Evolutionary conservation across 768 basidiomycete genomes (phyloP), one percentile per base, ranked within the genome.

Genomic region (Lactifluus echinatus): DNA sequence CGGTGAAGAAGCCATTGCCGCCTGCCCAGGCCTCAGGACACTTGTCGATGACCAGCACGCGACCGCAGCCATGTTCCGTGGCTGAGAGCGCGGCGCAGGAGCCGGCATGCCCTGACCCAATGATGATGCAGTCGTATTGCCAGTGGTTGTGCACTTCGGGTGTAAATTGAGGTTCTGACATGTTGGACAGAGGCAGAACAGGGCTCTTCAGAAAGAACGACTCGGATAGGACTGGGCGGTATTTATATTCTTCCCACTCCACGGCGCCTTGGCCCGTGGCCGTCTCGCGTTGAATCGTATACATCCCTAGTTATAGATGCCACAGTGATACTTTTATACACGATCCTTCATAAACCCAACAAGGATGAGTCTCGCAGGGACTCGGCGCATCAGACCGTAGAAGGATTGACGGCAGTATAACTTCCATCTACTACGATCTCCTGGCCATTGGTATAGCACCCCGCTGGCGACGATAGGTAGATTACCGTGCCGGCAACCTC

Each of bases 401-500:
- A 72, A 31, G 89, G 89, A 66, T 91, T 92, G 39, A 89, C 85
- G 14, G 84, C 77, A 1, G 80, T 53, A 66, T 79, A 88, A 0
- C 88, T 86, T 28, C 89, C 89, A 64, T 92, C 89, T 34, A 90
- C 77, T 17, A 82, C 71, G 42, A 92, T 76, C 66, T 90, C 85
- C 66, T 90, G 88, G 12, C 89, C 89, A 60, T 85, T 86, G 60
- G 79, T 80, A 66, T 88, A 91, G 28, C 75, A 81, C 33, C 86
- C 87, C 2, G 87, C 85, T 10, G 74, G 78, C 10, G 87, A 88
- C 7, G 79, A 84, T 5, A 92, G 77, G 67, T 87, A 89, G 5
- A 91, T 76, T 0, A 74, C 87, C 8, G 88, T 87, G 8, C 85
- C 89, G 8, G 85, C 87, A 72, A 89, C 83, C 66, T 91, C 89